These are phyloP conservation scores for Sequoiadendron giganteum DNA, from an alignment of 75 land plant species.

Conservation along the genomic window DNA sequence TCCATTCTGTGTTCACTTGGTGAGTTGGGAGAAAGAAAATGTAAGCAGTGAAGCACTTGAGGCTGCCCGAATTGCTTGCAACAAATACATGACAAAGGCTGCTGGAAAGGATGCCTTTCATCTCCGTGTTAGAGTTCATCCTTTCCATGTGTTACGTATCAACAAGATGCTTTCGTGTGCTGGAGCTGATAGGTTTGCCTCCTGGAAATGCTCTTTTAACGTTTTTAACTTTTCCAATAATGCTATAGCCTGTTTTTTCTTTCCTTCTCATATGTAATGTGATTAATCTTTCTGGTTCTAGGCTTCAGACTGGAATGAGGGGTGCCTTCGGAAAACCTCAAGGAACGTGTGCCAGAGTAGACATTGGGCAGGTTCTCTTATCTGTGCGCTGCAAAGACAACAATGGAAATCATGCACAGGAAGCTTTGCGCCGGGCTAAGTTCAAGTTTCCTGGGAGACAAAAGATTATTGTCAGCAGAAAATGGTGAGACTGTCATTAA, in stretches of 20 bases:
- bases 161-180: constrained; percentile 83
- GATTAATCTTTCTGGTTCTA: neutral
- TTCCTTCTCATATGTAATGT: neutral
- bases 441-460: constrained; percentile 76
- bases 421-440: constrained; percentile 68
- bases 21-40: constrained; percentile 76
- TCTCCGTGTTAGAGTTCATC: constrained; percentile 65
- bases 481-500: constrained; percentile 26
- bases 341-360: constrained; percentile 67
- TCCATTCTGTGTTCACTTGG: constrained; percentile 67
- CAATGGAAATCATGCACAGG: constrained; percentile 57
- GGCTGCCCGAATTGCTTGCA: constrained; percentile 75
- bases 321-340: constrained; percentile 75
- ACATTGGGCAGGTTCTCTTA: constrained; percentile 61
- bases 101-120: constrained; percentile 72
- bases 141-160: constrained; percentile 73
- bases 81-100: constrained; percentile 69
- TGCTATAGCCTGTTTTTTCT: neutral
- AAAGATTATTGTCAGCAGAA: constrained; percentile 66
- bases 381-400: constrained; percentile 64
- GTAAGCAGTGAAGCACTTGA: constrained; percentile 74
- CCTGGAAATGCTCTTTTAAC: neutral
- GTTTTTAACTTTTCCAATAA: neutral
- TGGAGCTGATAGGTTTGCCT: constrained; percentile 53
- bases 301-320: constrained; percentile 76